Percentiles rank a stretch among this genome's conserved stretches.
Conservation (phyloP, 768 basidiomycete species). For the Lanmaoa rubissima region DNA sequence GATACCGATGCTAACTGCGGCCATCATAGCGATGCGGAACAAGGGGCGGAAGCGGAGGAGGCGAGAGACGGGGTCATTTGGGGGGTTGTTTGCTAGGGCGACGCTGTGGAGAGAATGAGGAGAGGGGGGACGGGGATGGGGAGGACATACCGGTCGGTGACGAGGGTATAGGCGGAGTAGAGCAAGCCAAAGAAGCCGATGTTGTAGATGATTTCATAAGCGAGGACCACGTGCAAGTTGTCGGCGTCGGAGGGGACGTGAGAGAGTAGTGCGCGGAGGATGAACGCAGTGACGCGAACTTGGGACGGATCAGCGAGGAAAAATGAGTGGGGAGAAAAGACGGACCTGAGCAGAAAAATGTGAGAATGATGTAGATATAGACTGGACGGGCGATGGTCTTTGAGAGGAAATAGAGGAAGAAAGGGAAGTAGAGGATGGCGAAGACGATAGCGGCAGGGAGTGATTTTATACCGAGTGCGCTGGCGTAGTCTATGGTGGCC, state of each 20-base stretch:
- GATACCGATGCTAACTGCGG: slow-evolving; percentile 30
- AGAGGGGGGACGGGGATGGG: no score
- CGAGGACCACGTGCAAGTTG: slow-evolving; percentile 22
- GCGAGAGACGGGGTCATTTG: slow-evolving; percentile 11
- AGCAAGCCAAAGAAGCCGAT: slow-evolving; percentile 33
- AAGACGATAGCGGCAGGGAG: slow-evolving; percentile 30
- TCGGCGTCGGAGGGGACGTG: slow-evolving; percentile 19
- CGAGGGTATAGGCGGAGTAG: slow-evolving; percentile 32
- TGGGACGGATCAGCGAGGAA: background rate
- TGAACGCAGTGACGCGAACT: slow-evolving; percentile 19
- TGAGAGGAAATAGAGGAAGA: slow-evolving; percentile 16
- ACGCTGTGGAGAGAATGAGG: slow-evolving; percentile 8
- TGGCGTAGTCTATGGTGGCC: slow-evolving; percentile 14
- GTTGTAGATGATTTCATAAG: slow-evolving; percentile 35
- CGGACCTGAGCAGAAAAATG: slow-evolving; percentile 30
- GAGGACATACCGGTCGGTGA: slow-evolving; percentile 29
- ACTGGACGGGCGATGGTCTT: slow-evolving; percentile 15
- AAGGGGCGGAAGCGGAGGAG: slow-evolving; percentile 18
- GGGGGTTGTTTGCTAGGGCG: slow-evolving; percentile 16
- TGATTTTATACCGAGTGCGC: slow-evolving; percentile 19
- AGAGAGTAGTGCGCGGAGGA: slow-evolving; percentile 18
- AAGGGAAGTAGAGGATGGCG: slow-evolving; percentile 21
- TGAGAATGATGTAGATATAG: slow-evolving; percentile 22
- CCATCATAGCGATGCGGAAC: slow-evolving; percentile 26
- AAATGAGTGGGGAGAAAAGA: background rate